Evolutionary conservation across 2,329 filamentous ascomycete species (phyloP), one percentile per base, ranked within the genome.

Genomic region (Xylariaceae sp.): DNA sequence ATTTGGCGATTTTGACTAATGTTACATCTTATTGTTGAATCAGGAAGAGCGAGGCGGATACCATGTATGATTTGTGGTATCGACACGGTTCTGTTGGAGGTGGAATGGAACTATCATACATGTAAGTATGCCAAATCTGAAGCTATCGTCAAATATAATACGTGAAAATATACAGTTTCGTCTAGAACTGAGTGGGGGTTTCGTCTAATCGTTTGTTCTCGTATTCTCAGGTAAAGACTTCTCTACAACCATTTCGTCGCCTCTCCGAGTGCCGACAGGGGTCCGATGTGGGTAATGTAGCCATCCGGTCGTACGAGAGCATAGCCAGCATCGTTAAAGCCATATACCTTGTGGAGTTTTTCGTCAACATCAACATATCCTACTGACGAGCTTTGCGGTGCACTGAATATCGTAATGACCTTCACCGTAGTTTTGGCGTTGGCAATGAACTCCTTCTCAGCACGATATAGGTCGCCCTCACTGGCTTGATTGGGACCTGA

Each of bases 211-310:
- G 48, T 23, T 52, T 45, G 44, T 23, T 34, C 8, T 44, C 8
- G 15, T 3, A 2, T 23, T 58, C n/a, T 51, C 17, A n/a, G 18
- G 15, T 37, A 5, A 18, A 9, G 17, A 13, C 42, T 37, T 42
- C 15, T 1, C 51, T 57, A 64, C 17, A 68, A n/a, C 59, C 63
- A 68, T 7, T 60, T 59, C 13, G 59, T 18, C 8, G 64, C 61
- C 37, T 56, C 61, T 2, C 55, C 57, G 8, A 71, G 34, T n/a
- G 56, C 57, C 4, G 58, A 58, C 15, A 71, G 48, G 2, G 53
- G 55, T 1, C 69, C 70, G 42, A 71, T 70, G 52, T 71, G 68
- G 6, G 69, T 69, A 17, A 71, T 55, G 53, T 72, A 67, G 8
- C 62, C 61, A 60, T 72, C 70, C 0, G 70, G 70, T 6, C 70